Evolutionary conservation across 768 basidiomycete species (phyloP).

Genomic region (Xerocomellus intermedius): DNA sequence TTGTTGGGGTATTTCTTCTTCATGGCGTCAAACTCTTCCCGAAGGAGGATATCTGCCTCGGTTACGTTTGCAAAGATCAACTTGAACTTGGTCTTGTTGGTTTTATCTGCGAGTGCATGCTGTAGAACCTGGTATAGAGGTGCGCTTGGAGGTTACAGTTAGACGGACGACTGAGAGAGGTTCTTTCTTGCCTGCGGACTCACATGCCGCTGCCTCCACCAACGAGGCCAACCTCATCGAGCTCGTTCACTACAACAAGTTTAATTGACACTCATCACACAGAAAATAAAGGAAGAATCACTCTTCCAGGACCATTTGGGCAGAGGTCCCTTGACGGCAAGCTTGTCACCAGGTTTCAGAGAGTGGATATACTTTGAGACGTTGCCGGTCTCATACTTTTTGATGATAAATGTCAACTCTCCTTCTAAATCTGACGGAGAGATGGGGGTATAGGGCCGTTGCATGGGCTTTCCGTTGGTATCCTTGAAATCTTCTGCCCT

Average conservation of each 20-base stretch:
- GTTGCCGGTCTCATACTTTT: constrained; percentile 80
- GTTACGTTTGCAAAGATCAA: constrained; percentile 89
- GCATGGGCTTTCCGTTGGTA: constrained; percentile 81
- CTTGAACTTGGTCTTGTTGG: constrained; percentile 93
- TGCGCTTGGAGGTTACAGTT: constrained; percentile 46
- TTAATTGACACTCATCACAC: background rate
- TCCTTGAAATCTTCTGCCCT: constrained; percentile 71
- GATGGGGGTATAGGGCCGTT: constrained; percentile 92
- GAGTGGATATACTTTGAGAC: constrained; percentile 81
- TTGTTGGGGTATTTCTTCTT: constrained; percentile 66
- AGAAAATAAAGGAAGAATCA: constrained; percentile 28
- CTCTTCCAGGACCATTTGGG: constrained; percentile 84
- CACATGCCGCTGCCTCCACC: constrained; percentile 94
- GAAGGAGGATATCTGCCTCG: constrained; percentile 86
- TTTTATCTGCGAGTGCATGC: constrained; percentile 67
- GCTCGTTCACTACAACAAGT: constrained; percentile 65
- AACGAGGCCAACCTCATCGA: constrained; percentile 83
- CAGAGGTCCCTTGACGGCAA: constrained; percentile 90
- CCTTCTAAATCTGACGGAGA: constrained; percentile 74
- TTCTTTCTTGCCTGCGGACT: constrained; percentile 24
- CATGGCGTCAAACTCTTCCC: constrained; percentile 70
- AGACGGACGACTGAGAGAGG: background rate
- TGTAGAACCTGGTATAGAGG: constrained; percentile 81
- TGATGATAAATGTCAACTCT: constrained; percentile 78
- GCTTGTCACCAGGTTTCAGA: constrained; percentile 78